Evolutionary conservation across 805 yeast species (phyloP).

Genomic region (Saccharomycopsis sp.): DNA sequence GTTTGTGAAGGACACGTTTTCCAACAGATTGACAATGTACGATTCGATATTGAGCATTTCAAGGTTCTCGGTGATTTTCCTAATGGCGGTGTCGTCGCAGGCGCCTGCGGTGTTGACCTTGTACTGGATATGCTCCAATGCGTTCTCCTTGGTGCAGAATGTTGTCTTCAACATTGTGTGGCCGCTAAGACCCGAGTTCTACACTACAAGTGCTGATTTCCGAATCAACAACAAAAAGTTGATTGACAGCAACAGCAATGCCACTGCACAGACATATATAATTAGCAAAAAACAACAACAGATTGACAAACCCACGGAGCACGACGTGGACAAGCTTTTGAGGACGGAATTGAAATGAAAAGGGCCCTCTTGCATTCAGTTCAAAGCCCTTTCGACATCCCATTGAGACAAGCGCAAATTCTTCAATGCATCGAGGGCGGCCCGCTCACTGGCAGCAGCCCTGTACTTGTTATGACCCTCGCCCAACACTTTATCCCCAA

Average conservation of each 20-base stretch:
- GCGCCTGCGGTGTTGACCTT: constrained; percentile 75
- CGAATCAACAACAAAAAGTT: constrained; percentile 6
- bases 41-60: constrained; percentile 63
- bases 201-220: background rate
- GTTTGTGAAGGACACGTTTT: constrained; percentile 30
- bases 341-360: constrained; percentile 4
- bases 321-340: constrained; percentile 1
- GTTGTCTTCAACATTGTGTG: constrained; percentile 52
- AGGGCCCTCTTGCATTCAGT: no score
- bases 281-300: background rate
- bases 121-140: constrained; percentile 88
- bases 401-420: background rate
- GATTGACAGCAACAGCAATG: background rate
- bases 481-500: constrained; percentile 1
- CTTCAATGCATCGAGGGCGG: constrained; percentile 10
- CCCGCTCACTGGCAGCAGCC: constrained; percentile 14
- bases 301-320: background rate
- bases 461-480: no score
- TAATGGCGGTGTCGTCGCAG: constrained; percentile 78
- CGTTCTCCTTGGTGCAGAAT: constrained; percentile 70
- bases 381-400: no score
- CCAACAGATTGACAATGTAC: constrained; percentile 43
- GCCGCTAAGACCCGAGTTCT: constrained; percentile 50
- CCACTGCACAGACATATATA: background rate
- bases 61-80: constrained; percentile 63